Percentiles rank a stretch among this genome's conserved stretches.
Conservation (phyloP, 352 stramenopile genomes). For the Phytophthora pseudosyringae region DNA sequence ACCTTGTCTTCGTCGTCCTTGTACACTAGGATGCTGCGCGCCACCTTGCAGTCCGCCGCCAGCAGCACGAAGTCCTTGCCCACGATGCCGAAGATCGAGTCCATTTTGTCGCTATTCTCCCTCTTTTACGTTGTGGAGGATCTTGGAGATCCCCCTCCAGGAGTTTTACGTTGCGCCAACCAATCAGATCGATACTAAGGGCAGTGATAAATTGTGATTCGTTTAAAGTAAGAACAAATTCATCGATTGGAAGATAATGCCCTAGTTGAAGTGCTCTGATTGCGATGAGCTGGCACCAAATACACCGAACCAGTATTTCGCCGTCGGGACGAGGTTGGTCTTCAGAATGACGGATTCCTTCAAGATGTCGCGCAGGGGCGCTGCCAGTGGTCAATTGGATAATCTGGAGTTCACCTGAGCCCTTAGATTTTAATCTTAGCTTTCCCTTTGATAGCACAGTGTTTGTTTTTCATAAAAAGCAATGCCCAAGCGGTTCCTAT, state of each 20-base stretch:
- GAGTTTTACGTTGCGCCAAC: slow-evolving; percentile 2
- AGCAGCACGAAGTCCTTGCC: slow-evolving; percentile 93
- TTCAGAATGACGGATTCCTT: too few relatives aligned
- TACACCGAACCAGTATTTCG: too few relatives aligned
- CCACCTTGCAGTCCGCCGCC: slow-evolving; percentile 90
- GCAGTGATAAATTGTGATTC: background rate
- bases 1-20: slow-evolving; percentile 95
- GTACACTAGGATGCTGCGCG: slow-evolving; percentile 93
- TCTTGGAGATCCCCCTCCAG: slow-evolving; percentile 25
- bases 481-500: too few relatives aligned
- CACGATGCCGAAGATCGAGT: slow-evolving; percentile 90
- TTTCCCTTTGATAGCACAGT: too few relatives aligned
- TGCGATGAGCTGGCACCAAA: too few relatives aligned
- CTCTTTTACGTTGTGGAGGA: slow-evolving; percentile 38
- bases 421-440: too few relatives aligned
- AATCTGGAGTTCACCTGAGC: too few relatives aligned
- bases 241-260: slow-evolving; percentile 8
- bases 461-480: too few relatives aligned
- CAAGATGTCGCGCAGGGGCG: too few relatives aligned
- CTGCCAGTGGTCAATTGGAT: too few relatives aligned
- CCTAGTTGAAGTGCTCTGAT: slow-evolving; percentile 8
- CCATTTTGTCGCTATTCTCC: slow-evolving; percentile 58
- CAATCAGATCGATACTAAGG: slow-evolving; percentile 1
- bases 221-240: background rate
- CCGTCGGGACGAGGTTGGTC: too few relatives aligned